Conservation (phyloP, 1,139 yeast species). For the Debaryomyces fabryi region DNA sequence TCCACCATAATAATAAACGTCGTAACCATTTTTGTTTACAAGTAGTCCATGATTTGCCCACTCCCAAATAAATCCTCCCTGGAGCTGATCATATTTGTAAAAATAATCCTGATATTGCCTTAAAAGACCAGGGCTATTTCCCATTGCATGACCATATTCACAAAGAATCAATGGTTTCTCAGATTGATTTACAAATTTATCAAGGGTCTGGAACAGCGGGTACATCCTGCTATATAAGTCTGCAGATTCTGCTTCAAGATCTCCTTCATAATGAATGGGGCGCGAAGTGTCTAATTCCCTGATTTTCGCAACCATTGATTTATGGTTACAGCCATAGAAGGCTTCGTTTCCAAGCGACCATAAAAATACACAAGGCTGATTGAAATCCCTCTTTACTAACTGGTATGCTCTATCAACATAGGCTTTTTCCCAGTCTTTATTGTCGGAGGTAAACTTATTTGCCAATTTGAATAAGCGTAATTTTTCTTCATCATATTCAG, state of each 20-base stretch:
- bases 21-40: constrained; percentile 15
- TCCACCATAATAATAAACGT: constrained; percentile 34
- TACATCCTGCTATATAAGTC: constrained; percentile 38
- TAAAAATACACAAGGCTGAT: constrained; percentile 34
- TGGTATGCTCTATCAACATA: constrained; percentile 35
- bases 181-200: constrained; percentile 19
- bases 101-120: constrained; percentile 33
- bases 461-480: constrained; percentile 14
- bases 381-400: constrained; percentile 31
- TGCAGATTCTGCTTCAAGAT: constrained; percentile 23
- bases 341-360: constrained; percentile 44
- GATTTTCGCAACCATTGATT: constrained; percentile 27
- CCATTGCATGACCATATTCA: constrained; percentile 42
- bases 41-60: constrained; percentile 40
- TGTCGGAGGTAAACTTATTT: constrained; percentile 26
- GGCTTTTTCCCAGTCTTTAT: constrained; percentile 31
- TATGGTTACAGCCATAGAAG: constrained; percentile 34
- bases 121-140: constrained; percentile 38
- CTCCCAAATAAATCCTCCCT: constrained; percentile 43
- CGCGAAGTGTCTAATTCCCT: constrained; percentile 24
- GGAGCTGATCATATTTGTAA: constrained; percentile 26
- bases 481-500: constrained; percentile 14
- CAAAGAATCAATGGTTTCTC: constrained; percentile 34
- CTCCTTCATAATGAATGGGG: constrained; percentile 38
- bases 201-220: constrained; percentile 23